Base-by-base conservation (phyloP, 495 filamentous ascomycete species). In the Podospora bellae-mahoneyi region DNA sequence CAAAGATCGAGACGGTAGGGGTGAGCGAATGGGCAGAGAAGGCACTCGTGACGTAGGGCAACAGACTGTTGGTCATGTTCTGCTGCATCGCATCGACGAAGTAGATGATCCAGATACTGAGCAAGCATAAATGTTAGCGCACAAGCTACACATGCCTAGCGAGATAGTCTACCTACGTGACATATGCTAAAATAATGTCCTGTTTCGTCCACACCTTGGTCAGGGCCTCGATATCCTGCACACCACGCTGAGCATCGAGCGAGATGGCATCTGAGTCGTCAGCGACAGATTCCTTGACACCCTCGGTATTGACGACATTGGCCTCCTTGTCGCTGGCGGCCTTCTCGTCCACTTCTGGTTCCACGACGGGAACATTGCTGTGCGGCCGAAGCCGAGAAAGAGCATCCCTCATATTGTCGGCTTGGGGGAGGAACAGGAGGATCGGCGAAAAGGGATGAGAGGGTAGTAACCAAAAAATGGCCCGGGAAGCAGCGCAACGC, bases 31-130 rank as follows among this genome's bases (percentile, higher is more conserved):
- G 83, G 34, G 68, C 65, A n/a, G 69, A 54, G 71, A 84, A 85
- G 30, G 73, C 69, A 72, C 77, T 80, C 32, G 83, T 84, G 64
- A 83, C 82, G 73, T 74, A 85, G 30, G 83, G 79, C 57, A 68
- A 70, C 27, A 86, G 71, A 60, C 75, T 69, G 59, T 58, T 77
- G 28, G 76, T 71, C 56, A 84, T 79, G 34, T 77, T 71, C 57
- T 84, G 77, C 62, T 83, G 80, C 30, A 82, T 72, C 16, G 79
- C 76, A 53, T 83, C 79, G 75, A 82, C 75, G 62, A 85, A 83
- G 69, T 82, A 84, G 67, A 85, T 78, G 64, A 82, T 55, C 80
- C 81, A 85, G 68, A 85, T 85, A 4, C 81, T 85, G 61, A 32
- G 7, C 1, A 5, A 1, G n/a, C 13, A n/a, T 19, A 9, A 20